Conservation (phyloP, 139 green algal species). For the Penium margaritaceum region DNA sequence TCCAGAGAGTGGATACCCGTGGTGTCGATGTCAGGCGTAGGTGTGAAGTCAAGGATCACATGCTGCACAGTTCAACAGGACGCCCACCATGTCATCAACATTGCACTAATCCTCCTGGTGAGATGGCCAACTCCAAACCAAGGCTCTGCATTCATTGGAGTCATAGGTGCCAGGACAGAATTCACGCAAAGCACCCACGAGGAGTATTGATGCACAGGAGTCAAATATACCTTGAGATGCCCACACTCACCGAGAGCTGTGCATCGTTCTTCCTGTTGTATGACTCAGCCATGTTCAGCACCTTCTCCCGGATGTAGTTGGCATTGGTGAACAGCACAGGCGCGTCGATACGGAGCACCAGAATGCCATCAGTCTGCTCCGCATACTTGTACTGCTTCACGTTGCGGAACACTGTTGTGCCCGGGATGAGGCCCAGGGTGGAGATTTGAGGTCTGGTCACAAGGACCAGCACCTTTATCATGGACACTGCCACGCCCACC, state of each 20-base stretch:
- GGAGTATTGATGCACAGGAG: no score
- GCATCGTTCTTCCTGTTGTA: constrained; percentile 1
- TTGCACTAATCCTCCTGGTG: no score
- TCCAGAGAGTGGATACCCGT: constrained; percentile 54
- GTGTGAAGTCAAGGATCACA: constrained; percentile 71
- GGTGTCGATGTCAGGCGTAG: constrained; percentile 67
- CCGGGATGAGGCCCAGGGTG: constrained; percentile 64
- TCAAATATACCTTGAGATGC: background rate
- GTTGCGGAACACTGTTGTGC: constrained; percentile 59
- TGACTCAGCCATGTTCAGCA: background rate
- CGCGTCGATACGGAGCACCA: constrained; percentile 63
- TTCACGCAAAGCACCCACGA: background rate
- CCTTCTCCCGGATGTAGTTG: constrained; percentile 55
- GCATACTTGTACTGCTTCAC: constrained; percentile 70
- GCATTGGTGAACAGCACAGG: constrained; percentile 65
- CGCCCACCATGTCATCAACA: no score
- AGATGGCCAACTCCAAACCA: no score
- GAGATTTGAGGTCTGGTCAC: constrained; percentile 63
- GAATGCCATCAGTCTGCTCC: constrained; percentile 50
- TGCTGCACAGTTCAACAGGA: constrained; percentile 32
- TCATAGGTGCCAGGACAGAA: background rate
- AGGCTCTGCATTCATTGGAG: background rate
- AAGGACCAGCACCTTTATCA: constrained; percentile 18
- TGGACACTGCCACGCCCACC: constrained; percentile 12
- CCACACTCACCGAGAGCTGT: background rate